Base-by-base conservation (phyloP, 345 rosid genomes). In the Tarenaya hassleriana region DNA sequence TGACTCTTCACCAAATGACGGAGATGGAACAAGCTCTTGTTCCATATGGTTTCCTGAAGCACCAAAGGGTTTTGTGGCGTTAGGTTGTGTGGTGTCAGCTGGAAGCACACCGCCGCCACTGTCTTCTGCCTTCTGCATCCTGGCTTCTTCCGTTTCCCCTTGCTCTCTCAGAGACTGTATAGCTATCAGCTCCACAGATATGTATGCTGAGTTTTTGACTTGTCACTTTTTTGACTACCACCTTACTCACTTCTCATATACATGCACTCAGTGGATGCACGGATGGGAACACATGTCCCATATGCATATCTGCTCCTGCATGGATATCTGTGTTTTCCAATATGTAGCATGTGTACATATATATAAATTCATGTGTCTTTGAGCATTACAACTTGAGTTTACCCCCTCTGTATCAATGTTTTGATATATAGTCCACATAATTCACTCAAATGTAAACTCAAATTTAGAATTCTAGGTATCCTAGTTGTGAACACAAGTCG, bases 41-140 rank as follows among this genome's bases (percentile, higher is more conserved):
- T 81, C 82, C 61, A 73, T 88, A 58, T 92, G 98, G 98, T 79
- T 85, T 69, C 97, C 98, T 50, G 88, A 81, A 72, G 90, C 95
- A 20, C 97, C 95, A 8, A 56, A 74, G 60, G 98, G 95, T 54
- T 92, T 84, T 68, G 81, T 92, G 67, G 90, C 96, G 24, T 58
- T 92, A 52, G 73, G 98, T 52, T 88, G 97, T 71, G 82, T 88
- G 66, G 94, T 78, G 55, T 79, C 96, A 35, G 62, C 69, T 15
- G 94, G 88, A 63, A 75, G 60, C 60, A 43, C 66, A 48, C 94
- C 59, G 10, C 98, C 98, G 9, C 66, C 86, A 55, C 67, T 56
- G 51, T 67, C 98, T 62, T 78, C 96, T 60, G 57, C 64, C 55
- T 85, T 69, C 52, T 92, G 97, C 81, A 78, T 92, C 68, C 72